Conservation (phyloP, 2,329 filamentous ascomycete species). For the Phyllosticta citriasiana region DNA sequence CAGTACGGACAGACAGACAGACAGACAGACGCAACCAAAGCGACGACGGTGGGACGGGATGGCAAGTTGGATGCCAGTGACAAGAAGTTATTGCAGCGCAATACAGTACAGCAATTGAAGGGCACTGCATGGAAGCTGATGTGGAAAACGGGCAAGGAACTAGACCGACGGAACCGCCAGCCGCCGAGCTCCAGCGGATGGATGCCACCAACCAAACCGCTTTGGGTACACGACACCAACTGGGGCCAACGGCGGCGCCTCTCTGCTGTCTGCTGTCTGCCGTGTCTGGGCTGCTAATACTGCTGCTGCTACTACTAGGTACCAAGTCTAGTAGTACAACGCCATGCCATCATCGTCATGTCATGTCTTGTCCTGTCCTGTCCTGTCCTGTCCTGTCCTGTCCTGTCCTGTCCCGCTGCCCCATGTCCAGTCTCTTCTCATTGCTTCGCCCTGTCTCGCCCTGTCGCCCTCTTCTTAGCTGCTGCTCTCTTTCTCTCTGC, state of each 20-base stretch:
- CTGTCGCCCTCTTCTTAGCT: not conserved
- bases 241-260: not conserved
- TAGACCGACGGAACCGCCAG: not conserved
- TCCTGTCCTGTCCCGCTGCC: no score
- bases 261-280: not conserved
- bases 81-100: not conserved
- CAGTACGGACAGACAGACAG: not conserved
- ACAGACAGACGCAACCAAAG: not conserved
- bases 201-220: not conserved
- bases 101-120: not conserved
- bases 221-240: no score
- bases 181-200: not conserved
- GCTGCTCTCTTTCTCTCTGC: not conserved
- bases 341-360: no score
- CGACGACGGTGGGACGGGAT: not conserved
- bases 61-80: not conserved
- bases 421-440: no score
- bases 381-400: no score
- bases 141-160: not conserved
- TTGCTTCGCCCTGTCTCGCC: not conserved
- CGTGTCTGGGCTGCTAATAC: not conserved
- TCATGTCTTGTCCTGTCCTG: no score
- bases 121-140: not conserved
- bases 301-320: no score
- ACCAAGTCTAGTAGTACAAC: no score